Base-by-base conservation (phyloP, 2,329 filamentous ascomycete genomes). In the Diatrype stigma region DNA sequence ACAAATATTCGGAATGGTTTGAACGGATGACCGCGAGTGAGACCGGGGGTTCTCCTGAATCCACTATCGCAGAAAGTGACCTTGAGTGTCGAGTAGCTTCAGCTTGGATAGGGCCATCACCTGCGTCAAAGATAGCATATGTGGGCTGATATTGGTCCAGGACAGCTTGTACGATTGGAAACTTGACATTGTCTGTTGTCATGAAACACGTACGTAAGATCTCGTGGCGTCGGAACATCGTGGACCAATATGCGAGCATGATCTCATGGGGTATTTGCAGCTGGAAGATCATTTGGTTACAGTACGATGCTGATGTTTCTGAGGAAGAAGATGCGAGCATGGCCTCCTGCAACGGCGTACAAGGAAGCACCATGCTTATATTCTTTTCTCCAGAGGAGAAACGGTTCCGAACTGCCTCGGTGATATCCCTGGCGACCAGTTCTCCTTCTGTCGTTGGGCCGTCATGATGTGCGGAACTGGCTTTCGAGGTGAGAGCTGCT, bases 291-390 rank as follows among this genome's bases (percentile, higher is more conserved):
- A 89, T 82, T 45, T 80, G 81, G 64, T 96, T 96, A 60, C 80
- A 83, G 64, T 96, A 96, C 2, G 83, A 75, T 1, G 70, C 69
- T 11, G 71, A 66, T 1, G 68, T 68, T 8, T 49, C 38, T 3
- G 51, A 49, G 10, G 56, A 45, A 4, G 73, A 60, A 8, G 82
- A 80, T 2, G 84, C 85, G 0, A 96, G 74, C 90, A 96, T 96
- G 1, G 86, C 87, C 70, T 95, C 88, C 66, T 96, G 92, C 0
- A 96, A 72, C 1, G 91, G 88, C 1, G 90, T 95, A 63, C 92
- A 96, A 1, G 91, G 91, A 5, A 92, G 70, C 8, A 96, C 75
- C 1, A 72, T 74, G 28, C 79, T 68, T 2, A 87, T 71, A 0
- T 58, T 42, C 4, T 67, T 64, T 0, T 66, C 65, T 2, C 66